These are phyloP conservation scores for Azolla pinnata DNA, from an alignment of 75 land plant species.

Conservation along the genomic window DNA sequence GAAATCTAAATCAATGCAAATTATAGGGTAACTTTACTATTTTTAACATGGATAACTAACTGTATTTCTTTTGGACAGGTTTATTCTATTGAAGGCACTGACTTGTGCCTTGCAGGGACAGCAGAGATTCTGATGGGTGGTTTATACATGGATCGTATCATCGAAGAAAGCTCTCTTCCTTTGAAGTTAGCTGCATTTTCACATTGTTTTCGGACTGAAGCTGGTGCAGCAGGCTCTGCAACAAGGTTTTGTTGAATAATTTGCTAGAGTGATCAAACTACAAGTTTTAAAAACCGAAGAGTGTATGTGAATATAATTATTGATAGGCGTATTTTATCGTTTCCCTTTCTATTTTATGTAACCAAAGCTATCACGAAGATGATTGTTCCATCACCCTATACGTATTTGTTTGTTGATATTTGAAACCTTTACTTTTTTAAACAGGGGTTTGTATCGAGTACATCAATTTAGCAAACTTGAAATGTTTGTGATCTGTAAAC, in stretches of 20 bases:
- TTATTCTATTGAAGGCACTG: conserved; percentile 82
- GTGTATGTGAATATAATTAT: no score
- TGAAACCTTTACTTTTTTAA: neutral
- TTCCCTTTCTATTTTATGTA: no score
- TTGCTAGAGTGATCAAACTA: no score
- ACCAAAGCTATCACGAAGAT: no score
- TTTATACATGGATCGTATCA: conserved; percentile 84
- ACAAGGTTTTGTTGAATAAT: conserved; percentile 86
- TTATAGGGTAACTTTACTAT: neutral
- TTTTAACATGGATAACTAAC: neutral
- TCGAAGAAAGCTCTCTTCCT: conserved; percentile 63
- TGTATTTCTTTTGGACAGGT: conserved; percentile 39
- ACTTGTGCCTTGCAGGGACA: conserved; percentile 88
- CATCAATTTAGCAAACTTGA: conserved; percentile 98
- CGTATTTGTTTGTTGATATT: no score
- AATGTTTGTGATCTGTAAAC: conserved; percentile 82
- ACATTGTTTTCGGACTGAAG: conserved; percentile 97
- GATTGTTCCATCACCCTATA: no score
- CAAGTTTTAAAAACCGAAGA: no score
- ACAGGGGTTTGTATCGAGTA: conserved; percentile 95
- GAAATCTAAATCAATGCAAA: no score
- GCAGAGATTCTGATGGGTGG: conserved; percentile 98
- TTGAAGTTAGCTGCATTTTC: conserved; percentile 83
- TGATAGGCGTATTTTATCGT: no score
- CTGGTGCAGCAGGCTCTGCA: conserved; percentile 94